Percentiles rank a stretch among this genome's conserved stretches.
These are phyloP conservation scores for Penicillium atrosanguineum DNA, from an alignment of 495 filamentous ascomycete genomes.

Conservation along the genomic window DNA sequence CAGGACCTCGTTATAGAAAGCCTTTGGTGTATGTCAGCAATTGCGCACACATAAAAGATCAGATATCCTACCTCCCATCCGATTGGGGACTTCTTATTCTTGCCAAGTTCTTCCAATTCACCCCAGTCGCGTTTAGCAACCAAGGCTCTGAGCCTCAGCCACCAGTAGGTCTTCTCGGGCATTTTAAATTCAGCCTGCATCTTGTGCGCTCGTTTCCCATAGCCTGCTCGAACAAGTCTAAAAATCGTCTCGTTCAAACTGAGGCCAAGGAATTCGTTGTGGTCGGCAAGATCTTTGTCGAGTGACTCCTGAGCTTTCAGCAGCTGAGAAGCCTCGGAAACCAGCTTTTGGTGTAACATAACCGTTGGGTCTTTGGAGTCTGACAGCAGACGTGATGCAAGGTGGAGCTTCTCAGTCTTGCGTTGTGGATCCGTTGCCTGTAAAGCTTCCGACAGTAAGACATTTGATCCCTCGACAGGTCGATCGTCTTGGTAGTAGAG, in stretches of 20 bases:
- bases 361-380: slow-evolving; percentile 75
- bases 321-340: slow-evolving; percentile 75
- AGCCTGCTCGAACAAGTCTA: slow-evolving; percentile 70
- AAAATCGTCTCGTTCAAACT: slow-evolving; percentile 89
- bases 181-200: slow-evolving; percentile 90
- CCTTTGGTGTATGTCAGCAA: slow-evolving; percentile 46
- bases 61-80: slow-evolving; percentile 78
- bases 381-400: slow-evolving; percentile 74
- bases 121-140: slow-evolving; percentile 87
- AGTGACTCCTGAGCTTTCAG: slow-evolving; percentile 82
- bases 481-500: slow-evolving; percentile 98
- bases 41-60: slow-evolving; percentile 11
- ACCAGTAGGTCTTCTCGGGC: slow-evolving; percentile 84
- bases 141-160: slow-evolving; percentile 84
- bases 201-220: slow-evolving; percentile 77
- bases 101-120: slow-evolving; percentile 81
- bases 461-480: slow-evolving; percentile 80
- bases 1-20: slow-evolving; percentile 87
- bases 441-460: slow-evolving; percentile 80
- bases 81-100: slow-evolving; percentile 76
- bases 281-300: slow-evolving; percentile 70
- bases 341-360: slow-evolving; percentile 64
- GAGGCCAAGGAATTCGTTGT: slow-evolving; percentile 71
- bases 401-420: slow-evolving; percentile 77
- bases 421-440: slow-evolving; percentile 59